Evolutionary conservation across 352 stramenopile genomes (phyloP).

Genomic region (Pythium apleroticum): DNA sequence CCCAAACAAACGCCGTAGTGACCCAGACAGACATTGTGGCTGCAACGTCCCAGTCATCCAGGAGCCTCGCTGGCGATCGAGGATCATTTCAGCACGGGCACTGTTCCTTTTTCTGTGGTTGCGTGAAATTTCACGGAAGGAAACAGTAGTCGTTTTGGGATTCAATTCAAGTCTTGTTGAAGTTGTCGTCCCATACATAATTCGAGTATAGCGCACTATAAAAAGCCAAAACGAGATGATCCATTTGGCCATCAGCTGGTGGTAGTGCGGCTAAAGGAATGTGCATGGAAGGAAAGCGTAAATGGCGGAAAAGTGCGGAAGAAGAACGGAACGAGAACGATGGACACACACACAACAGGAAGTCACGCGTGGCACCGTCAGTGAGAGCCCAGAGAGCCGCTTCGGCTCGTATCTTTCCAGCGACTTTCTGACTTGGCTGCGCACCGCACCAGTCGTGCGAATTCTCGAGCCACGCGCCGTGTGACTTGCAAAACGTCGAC

Average conservation of each 20-base stretch:
- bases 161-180: background rate
- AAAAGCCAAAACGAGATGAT: background rate
- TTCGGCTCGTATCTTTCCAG: background rate
- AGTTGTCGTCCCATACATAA: background rate
- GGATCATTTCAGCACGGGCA: background rate
- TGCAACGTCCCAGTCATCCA: background rate
- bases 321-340: background rate
- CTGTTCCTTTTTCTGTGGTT: background rate
- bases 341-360: background rate
- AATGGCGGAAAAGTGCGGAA: conserved; percentile 3
- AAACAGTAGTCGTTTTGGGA: background rate
- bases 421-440: background rate
- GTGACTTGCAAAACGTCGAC: background rate
- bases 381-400: background rate
- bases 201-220: background rate
- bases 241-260: background rate
- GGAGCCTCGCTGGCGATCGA: background rate
- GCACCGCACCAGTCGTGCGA: background rate
- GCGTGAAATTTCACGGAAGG: background rate
- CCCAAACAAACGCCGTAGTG: background rate
- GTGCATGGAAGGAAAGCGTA: background rate
- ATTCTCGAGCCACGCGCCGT: background rate
- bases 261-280: background rate
- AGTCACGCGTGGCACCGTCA: background rate
- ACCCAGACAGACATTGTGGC: background rate